Percentiles rank a stretch among this genome's conserved stretches.
Evolutionary conservation across 148 eudicot species (phyloP).

Genomic region (Vaccinium myrtillus): DNA sequence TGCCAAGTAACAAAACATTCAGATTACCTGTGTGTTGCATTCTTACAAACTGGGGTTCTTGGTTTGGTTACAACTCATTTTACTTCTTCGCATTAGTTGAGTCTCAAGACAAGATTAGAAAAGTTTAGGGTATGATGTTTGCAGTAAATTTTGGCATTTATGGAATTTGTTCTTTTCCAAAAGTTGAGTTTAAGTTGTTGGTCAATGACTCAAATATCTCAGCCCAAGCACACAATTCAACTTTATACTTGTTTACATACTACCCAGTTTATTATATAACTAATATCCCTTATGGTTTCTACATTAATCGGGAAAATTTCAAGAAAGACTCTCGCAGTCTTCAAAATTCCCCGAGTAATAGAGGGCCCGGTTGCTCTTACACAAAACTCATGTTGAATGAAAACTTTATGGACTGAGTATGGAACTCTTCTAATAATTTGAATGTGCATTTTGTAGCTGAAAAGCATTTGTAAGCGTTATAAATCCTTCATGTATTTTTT

Average conservation of each 20-base stretch:
- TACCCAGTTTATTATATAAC: neutral
- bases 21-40: neutral
- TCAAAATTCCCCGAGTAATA: neutral
- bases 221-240: neutral
- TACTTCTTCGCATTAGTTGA: neutral
- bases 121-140: no score
- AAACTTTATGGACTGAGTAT: no score
- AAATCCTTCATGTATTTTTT: no score
- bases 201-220: neutral
- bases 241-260: neutral
- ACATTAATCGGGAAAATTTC: neutral
- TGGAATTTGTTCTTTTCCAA: no score
- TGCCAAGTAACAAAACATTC: neutral
- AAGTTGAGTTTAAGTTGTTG: neutral
- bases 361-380: neutral
- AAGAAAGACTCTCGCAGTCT: neutral
- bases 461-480: no score
- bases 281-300: neutral
- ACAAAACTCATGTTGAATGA: neutral
- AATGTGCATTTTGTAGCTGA: no score
- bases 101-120: no score
- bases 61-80: neutral
- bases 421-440: no score
- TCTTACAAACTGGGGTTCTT: neutral
- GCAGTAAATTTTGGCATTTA: no score